Conservation (phyloP, 2,329 filamentous ascomycete species). For the Microdochium nivale region DNA sequence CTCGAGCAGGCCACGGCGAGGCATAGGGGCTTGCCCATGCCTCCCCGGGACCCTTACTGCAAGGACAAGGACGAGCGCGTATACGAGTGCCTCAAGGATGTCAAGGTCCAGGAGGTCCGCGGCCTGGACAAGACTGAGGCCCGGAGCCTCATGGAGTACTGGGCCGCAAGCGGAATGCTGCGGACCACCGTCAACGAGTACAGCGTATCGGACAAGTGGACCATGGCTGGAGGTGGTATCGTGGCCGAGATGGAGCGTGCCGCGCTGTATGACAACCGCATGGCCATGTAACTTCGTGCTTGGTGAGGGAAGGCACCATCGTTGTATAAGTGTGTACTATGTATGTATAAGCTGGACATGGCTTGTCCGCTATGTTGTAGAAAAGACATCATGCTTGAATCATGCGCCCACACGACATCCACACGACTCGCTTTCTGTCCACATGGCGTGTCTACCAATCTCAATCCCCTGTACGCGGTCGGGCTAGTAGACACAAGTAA, state of each 20-base stretch:
- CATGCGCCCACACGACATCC: background rate
- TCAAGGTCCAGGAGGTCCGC: conserved; percentile 47
- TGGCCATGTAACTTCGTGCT: conserved; percentile 1
- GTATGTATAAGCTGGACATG: background rate
- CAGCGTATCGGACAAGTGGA: conserved; percentile 75
- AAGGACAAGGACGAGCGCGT: conserved; percentile 48
- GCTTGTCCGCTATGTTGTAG: background rate
- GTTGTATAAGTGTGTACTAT: background rate
- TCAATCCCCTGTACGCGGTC: too few species aligned
- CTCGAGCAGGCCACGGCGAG: conserved; percentile 47
- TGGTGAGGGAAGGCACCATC: background rate
- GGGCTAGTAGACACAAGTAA: too few species aligned
- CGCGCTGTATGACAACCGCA: conserved; percentile 25
- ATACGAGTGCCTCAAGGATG: conserved; percentile 41
- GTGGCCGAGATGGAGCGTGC: conserved; percentile 75
- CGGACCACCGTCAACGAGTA: conserved; percentile 61
- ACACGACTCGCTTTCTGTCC: background rate
- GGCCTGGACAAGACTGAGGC: conserved; percentile 70
- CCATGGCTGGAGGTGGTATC: conserved; percentile 69
- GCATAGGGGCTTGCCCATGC: conserved; percentile 23
- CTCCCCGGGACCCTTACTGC: conserved; percentile 41
- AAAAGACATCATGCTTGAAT: background rate
- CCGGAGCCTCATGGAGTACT: conserved; percentile 82
- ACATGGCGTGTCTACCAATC: background rate
- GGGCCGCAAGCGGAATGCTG: conserved; percentile 76